Conservation (phyloP, 1,139 yeast species). For the Pichia cactophila region DNA sequence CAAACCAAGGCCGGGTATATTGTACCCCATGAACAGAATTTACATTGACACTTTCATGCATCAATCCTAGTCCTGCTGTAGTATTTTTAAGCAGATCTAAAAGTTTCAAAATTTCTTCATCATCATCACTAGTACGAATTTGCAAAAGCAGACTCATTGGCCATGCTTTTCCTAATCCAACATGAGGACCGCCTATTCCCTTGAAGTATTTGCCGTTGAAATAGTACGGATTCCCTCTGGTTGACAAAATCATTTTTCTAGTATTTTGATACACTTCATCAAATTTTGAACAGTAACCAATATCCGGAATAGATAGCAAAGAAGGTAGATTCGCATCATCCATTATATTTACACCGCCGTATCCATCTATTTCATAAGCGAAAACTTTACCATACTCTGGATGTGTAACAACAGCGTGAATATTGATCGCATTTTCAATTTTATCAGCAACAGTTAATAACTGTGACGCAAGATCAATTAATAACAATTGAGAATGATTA, state of each 20-base stretch:
- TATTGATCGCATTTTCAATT: slow-evolving; percentile 51
- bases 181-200: slow-evolving; percentile 90
- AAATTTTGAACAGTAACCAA: slow-evolving; percentile 50
- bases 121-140: slow-evolving; percentile 69
- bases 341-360: slow-evolving; percentile 67
- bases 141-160: slow-evolving; percentile 76
- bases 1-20: slow-evolving; percentile 79
- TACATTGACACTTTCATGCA: slow-evolving; percentile 79
- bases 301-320: slow-evolving; percentile 68
- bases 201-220: slow-evolving; percentile 53
- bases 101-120: slow-evolving; percentile 50
- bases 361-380: slow-evolving; percentile 89
- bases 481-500: not conserved
- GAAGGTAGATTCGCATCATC: slow-evolving; percentile 92
- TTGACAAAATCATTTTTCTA: slow-evolving; percentile 63
- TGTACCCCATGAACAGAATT: slow-evolving; percentile 38
- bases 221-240: slow-evolving; percentile 71
- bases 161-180: slow-evolving; percentile 79
- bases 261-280: slow-evolving; percentile 71
- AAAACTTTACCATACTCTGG: slow-evolving; percentile 67
- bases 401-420: slow-evolving; percentile 59
- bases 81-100: slow-evolving; percentile 47
- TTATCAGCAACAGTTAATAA: slow-evolving; percentile 33
- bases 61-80: slow-evolving; percentile 69
- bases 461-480: slow-evolving; percentile 4